Conservation (phyloP, 75 land plant genomes). For the Pinus albicaulis region DNA sequence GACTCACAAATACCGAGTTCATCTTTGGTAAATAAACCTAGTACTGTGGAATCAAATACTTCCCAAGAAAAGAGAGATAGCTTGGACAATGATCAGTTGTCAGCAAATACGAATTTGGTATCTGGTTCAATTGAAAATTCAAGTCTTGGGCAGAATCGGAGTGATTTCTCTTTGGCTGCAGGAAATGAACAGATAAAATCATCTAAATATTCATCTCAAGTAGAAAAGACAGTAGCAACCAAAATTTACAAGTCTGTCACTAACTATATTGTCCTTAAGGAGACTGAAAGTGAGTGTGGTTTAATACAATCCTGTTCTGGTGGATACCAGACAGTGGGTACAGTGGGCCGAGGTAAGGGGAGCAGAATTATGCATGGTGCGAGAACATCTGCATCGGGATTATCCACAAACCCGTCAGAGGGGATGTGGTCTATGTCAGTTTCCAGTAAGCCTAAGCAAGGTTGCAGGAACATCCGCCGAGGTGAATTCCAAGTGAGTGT, state of each 20-base stretch:
- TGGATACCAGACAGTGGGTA: conserved; percentile 24
- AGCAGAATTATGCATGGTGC: conserved; percentile 26
- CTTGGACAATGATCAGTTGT: neutral
- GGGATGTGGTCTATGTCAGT: conserved; percentile 8
- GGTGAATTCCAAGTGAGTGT: conserved; percentile 52
- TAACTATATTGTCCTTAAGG: conserved; percentile 8
- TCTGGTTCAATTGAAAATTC: neutral
- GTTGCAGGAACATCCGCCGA: conserved; percentile 43
- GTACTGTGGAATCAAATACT: neutral
- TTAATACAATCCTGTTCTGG: conserved; percentile 9
- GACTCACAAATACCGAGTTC: neutral
- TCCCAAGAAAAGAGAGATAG: neutral
- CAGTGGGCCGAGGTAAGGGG: conserved; percentile 23
- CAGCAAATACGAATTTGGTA: neutral
- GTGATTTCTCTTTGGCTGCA: neutral
- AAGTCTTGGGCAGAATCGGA: neutral
- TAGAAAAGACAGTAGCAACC: conserved; percentile 2
- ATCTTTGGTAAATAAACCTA: neutral
- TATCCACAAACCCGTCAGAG: conserved; percentile 21
- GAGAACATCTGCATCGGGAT: conserved; percentile 22
- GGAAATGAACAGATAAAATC: conserved; percentile 2
- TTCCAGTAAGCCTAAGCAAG: conserved; percentile 29
- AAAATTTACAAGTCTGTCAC: conserved; percentile 11
- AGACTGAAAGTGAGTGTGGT: neutral
- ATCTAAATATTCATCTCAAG: conserved; percentile 3